Evolutionary conservation across 768 basidiomycete species (phyloP).

Genomic region (Lentinula boryana): DNA sequence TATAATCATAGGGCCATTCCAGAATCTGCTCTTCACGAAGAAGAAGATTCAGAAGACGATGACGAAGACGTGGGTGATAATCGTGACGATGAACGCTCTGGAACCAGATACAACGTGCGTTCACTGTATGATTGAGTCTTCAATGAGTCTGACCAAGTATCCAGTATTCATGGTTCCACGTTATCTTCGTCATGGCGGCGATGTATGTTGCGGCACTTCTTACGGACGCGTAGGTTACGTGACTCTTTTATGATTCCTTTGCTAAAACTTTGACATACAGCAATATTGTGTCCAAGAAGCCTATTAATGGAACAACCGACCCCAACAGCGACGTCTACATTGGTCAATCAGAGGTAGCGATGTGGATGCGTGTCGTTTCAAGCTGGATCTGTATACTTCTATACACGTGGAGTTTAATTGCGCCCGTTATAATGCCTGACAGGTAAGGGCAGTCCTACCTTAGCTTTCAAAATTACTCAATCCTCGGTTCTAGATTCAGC

Average conservation of each 20-base stretch:
- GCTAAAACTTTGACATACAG: constrained; percentile 25
- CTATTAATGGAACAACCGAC: constrained; percentile 36
- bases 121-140: background rate
- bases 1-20: constrained; percentile 67
- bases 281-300: constrained; percentile 67
- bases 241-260: constrained; percentile 3
- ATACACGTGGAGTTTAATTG: constrained; percentile 84
- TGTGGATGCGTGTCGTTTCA: constrained; percentile 99
- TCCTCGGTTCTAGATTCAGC: background rate
- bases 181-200: constrained; percentile 91
- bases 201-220: constrained; percentile 98
- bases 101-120: constrained; percentile 90
- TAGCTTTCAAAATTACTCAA: background rate
- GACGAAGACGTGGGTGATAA: constrained; percentile 70
- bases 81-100: constrained; percentile 88
- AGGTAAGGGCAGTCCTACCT: constrained; percentile 34
- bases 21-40: constrained; percentile 79
- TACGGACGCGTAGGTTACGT: constrained; percentile 82
- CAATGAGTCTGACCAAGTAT: constrained; percentile 2
- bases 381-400: constrained; percentile 90
- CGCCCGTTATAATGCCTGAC: constrained; percentile 88
- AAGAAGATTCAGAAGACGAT: constrained; percentile 71
- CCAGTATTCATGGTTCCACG: constrained; percentile 98
- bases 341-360: constrained; percentile 90
- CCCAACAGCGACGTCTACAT: constrained; percentile 81